These are phyloP conservation scores for Candida dajiaensis DNA, from an alignment of 805 yeast genomes.

Conservation along the genomic window DNA sequence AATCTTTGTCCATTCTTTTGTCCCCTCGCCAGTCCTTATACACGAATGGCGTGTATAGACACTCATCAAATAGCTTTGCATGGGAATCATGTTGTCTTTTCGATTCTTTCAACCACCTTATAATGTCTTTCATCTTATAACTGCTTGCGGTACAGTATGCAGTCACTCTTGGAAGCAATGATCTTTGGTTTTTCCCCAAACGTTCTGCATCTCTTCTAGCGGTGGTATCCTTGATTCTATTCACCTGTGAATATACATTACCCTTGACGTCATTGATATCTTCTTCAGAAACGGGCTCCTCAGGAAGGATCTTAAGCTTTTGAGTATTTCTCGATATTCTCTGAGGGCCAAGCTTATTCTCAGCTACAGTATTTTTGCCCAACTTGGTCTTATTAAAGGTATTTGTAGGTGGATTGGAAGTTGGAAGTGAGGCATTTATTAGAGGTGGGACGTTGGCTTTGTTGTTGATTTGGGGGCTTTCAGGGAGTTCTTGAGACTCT, in stretches of 20 bases:
- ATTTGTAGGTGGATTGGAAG: not conserved
- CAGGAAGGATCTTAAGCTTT: slow-evolving; percentile 66
- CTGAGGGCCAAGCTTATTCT: slow-evolving; percentile 57
- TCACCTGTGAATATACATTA: slow-evolving; percentile 78
- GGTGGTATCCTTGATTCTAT: slow-evolving; percentile 75
- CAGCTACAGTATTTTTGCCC: slow-evolving; percentile 4
- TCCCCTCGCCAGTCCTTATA: slow-evolving; percentile 73
- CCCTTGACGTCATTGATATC: slow-evolving; percentile 19
- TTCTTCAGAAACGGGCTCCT: slow-evolving; percentile 35
- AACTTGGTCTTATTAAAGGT: not conserved
- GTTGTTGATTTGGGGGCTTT: not conserved
- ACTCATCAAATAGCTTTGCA: slow-evolving; percentile 90
- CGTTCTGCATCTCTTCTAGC: slow-evolving; percentile 94
- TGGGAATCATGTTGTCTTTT: slow-evolving; percentile 67
- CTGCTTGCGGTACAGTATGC: slow-evolving; percentile 96
- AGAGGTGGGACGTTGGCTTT: not conserved
- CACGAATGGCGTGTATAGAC: slow-evolving; percentile 84
- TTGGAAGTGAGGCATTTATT: not conserved
- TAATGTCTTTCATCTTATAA: slow-evolving; percentile 80
- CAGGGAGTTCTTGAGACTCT: not conserved
- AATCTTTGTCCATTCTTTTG: slow-evolving; percentile 36
- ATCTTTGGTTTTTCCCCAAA: slow-evolving; percentile 70
- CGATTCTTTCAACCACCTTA: slow-evolving; percentile 79
- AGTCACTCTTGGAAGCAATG: slow-evolving; percentile 85
- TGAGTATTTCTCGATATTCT: slow-evolving; percentile 71